Evolutionary conservation across 108 stramenopile genomes (phyloP).

Genomic region (Parmales sp.): DNA sequence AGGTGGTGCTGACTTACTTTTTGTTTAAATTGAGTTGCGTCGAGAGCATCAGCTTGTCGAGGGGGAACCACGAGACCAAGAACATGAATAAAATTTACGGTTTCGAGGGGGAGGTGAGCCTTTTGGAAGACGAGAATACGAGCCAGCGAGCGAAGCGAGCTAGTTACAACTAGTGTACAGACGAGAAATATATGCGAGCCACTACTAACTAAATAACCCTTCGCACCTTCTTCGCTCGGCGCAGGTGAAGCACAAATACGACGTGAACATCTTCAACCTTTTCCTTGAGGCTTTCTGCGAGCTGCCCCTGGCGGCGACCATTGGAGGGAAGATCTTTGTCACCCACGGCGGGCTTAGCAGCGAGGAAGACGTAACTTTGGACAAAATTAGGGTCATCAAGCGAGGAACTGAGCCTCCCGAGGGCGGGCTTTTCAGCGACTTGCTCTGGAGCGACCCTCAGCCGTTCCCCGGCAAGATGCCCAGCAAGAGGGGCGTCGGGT

Average conservation of each 20-base stretch:
- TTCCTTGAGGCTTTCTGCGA: slow-evolving; percentile 87
- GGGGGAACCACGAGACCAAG: slow-evolving; percentile 98
- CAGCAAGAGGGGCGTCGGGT: slow-evolving; percentile 92
- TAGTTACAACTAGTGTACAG: too few species aligned
- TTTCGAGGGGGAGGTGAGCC: slow-evolving; percentile 96
- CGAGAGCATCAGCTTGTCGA: slow-evolving; percentile 62
- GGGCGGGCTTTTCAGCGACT: slow-evolving; percentile 87
- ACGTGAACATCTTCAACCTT: slow-evolving; percentile 84
- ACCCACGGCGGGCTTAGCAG: slow-evolving; percentile 89
- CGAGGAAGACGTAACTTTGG: slow-evolving; percentile 70
- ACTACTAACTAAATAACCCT: too few species aligned
- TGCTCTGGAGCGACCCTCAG: slow-evolving; percentile 97
- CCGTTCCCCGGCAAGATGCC: slow-evolving; percentile 85
- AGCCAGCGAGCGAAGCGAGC: too few species aligned
- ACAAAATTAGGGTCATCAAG: slow-evolving; percentile 70
- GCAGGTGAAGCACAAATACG: slow-evolving; percentile 88
- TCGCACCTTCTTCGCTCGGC: background rate
- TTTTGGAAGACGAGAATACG: too few species aligned
- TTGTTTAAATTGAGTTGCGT: slow-evolving; percentile 77
- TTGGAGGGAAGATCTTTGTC: slow-evolving; percentile 82
- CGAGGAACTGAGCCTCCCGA: slow-evolving; percentile 86
- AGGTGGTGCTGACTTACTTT: slow-evolving; percentile 85
- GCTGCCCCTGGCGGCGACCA: slow-evolving; percentile 73
- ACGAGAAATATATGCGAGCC: too few species aligned
- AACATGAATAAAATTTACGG: slow-evolving; percentile 99